Evolutionary conservation across 257 asterid genomes (phyloP).

Genomic region (Datura wrightii): DNA sequence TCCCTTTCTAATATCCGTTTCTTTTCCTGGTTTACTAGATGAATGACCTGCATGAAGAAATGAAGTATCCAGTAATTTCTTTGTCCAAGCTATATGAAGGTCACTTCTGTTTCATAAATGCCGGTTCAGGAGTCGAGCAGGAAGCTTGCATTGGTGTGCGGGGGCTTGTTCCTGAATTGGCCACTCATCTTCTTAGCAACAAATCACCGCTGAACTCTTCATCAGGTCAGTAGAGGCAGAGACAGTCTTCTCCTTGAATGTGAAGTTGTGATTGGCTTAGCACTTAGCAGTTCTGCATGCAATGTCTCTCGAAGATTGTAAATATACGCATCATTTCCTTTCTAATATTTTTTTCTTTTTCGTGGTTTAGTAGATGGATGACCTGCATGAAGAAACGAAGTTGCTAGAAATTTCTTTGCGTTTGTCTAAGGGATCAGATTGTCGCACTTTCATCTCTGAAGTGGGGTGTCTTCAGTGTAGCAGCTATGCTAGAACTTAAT

Average conservation of each 20-base stretch:
- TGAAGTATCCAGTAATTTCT: conserved; percentile 2
- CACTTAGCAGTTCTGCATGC: not conserved
- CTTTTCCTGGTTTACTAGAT: not conserved
- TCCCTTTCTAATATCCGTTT: not conserved
- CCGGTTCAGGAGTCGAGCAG: not conserved
- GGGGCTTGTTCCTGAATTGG: not conserved
- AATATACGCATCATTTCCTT: not conserved
- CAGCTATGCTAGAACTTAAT: conserved; percentile 6
- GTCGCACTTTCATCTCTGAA: not conserved
- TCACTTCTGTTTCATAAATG: not conserved
- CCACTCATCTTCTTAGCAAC: not conserved
- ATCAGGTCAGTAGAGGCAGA: not conserved
- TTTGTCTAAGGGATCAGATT: not conserved
- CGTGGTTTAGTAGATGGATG: not conserved
- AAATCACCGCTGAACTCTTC: not conserved
- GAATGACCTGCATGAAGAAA: not conserved
- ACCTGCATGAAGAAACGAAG: not conserved
- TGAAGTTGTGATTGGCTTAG: not conserved
- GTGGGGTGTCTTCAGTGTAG: not conserved
- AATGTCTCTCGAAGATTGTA: not conserved
- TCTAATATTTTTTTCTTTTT: not conserved
- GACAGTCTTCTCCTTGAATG: not conserved
- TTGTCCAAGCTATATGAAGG: not conserved
- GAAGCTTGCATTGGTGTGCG: not conserved
- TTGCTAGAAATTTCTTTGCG: not conserved